These are phyloP conservation scores for Amanita muscaria DNA, from an alignment of 768 basidiomycete genomes.

Conservation along the genomic window DNA sequence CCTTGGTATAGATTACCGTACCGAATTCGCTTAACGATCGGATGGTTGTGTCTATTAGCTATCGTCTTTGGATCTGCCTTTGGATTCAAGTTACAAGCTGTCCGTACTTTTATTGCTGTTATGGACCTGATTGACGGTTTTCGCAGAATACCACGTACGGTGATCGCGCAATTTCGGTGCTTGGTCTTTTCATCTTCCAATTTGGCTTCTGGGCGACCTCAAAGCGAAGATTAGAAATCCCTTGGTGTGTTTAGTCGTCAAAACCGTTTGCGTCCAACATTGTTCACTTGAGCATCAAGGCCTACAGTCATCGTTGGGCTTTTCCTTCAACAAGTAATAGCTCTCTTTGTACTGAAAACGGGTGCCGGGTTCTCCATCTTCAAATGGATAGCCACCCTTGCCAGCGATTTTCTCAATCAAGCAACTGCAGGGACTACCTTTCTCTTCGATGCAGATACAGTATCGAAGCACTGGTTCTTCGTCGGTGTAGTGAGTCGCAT, in stretches of 20 bases:
- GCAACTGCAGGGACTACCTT: slow-evolving; percentile 65
- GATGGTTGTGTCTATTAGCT: slow-evolving; percentile 70
- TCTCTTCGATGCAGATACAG: slow-evolving; percentile 69
- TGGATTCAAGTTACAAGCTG: slow-evolving; percentile 57
- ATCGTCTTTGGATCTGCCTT: slow-evolving; percentile 84
- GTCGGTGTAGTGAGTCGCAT: slow-evolving; percentile 53
- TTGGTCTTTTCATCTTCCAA: slow-evolving; percentile 78
- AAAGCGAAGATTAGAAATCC: slow-evolving; percentile 49
- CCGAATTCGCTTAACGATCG: slow-evolving; percentile 46
- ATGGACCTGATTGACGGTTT: slow-evolving; percentile 10
- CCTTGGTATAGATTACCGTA: slow-evolving; percentile 60
- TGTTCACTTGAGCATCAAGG: slow-evolving; percentile 29
- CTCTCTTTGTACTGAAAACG: slow-evolving; percentile 84
- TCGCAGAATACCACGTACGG: slow-evolving; percentile 47
- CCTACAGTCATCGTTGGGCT: slow-evolving; percentile 84
- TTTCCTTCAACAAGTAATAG: slow-evolving; percentile 77
- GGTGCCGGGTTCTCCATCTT: slow-evolving; percentile 78
- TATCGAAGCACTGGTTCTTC: slow-evolving; percentile 75
- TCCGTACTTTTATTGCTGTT: slow-evolving; percentile 21
- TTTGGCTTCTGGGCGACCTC: slow-evolving; percentile 64
- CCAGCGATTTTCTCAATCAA: slow-evolving; percentile 69
- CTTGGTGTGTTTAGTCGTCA: slow-evolving; percentile 44
- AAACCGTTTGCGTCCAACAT: neutral
- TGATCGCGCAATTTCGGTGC: slow-evolving; percentile 74
- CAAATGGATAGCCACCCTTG: slow-evolving; percentile 72